phyloP scores from a whole-genome alignment of 2,329 filamentous ascomycete species.

The Beauveria varroae region DNA sequence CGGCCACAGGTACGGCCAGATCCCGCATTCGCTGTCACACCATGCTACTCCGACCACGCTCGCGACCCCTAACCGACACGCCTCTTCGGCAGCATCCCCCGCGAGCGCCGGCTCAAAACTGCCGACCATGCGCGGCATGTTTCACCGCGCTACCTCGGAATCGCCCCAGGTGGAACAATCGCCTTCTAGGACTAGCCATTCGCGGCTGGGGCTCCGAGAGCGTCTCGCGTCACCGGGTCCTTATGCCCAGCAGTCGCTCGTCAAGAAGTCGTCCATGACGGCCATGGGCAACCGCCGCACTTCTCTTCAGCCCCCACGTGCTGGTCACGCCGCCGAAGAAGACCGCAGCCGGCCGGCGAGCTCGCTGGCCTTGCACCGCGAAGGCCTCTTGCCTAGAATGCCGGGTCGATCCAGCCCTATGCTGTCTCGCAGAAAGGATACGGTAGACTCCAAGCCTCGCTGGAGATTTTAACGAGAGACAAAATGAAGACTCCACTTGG shows the following conservation, averaged over 20 bases:
- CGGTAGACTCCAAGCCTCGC: constrained; percentile 35
- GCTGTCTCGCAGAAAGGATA: constrained; percentile 32
- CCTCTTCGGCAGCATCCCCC: constrained; percentile 35
- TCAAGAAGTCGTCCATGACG: constrained; percentile 24
- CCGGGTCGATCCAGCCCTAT: constrained; percentile 6
- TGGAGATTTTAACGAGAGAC: constrained; percentile 35
- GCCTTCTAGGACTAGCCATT: constrained; percentile 35
- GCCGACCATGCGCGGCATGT: constrained; percentile 40
- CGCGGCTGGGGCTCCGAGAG: constrained; percentile 47
- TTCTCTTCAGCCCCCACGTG: constrained; percentile 42
- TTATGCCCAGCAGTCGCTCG: constrained; percentile 36
- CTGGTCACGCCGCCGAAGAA: constrained; percentile 24
- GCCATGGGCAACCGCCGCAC: constrained; percentile 39
- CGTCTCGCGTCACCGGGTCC: constrained; percentile 43
- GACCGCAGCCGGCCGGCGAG: constrained; percentile 43
- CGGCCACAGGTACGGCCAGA: constrained; percentile 37
- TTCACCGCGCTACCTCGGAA: constrained; percentile 37
- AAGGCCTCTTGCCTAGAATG: constrained; percentile 44
- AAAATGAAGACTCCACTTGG: not conserved
- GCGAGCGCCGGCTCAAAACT: constrained; percentile 35
- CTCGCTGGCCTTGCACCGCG: constrained; percentile 43
- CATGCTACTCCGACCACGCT: constrained; percentile 52
- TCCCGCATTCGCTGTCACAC: constrained; percentile 56
- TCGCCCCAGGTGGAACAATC: constrained; percentile 40
- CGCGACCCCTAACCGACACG: constrained; percentile 33